Base-by-base conservation (phyloP, 1,284 basidiomycete species). In the Papiliotrema laurentii region DNA sequence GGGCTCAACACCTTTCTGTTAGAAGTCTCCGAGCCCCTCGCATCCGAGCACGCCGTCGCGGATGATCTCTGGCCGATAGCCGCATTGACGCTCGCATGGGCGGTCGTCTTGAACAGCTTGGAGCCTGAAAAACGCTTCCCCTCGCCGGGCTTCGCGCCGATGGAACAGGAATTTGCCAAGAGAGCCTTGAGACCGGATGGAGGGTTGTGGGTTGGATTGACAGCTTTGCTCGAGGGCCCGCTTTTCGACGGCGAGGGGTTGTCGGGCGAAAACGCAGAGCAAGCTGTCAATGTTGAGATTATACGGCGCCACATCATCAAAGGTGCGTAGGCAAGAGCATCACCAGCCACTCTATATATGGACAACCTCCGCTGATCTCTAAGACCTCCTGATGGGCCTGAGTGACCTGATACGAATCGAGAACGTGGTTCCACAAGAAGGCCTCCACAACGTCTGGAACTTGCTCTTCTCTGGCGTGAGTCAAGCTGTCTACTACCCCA, bases 21-120 rank as follows among this genome's bases (percentile, higher is more conserved):
- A 16, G 60, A 66, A 10, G 22, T 39, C 7, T 39, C 37, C 54
- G 19, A 62, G 19, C 61, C 43, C 30, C 14, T 47, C 39, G 40
- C 50, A 39, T 43, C 54, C 56, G 47, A 54, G 54, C n/a, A n/a
- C n/a, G n/a, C n/a, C n/a, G n/a, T n/a, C n/a, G n/a, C n/a, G n/a
- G n/a, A n/a, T n/a, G n/a, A n/a, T n/a, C n/a, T n/a, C n/a, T n/a
- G n/a, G n/a, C 69, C 69, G 21, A 63, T 65, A 36, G 48, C 68
- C 7, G 50, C 76, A 25, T 52, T 72, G 27, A 69, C 66, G 44
- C 56, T 73, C 14, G 64, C 63, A 18, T 70, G 70, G 65, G 54
- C 71, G 1, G 65, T 72, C 21, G 56, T 69, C 4, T 54, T 74
- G 6, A 54, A 58, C 13, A 57, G 54, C 2, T 37, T 69, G 4